Conservation (phyloP, 805 yeast genomes). For the Hanseniaspora meyeri region DNA sequence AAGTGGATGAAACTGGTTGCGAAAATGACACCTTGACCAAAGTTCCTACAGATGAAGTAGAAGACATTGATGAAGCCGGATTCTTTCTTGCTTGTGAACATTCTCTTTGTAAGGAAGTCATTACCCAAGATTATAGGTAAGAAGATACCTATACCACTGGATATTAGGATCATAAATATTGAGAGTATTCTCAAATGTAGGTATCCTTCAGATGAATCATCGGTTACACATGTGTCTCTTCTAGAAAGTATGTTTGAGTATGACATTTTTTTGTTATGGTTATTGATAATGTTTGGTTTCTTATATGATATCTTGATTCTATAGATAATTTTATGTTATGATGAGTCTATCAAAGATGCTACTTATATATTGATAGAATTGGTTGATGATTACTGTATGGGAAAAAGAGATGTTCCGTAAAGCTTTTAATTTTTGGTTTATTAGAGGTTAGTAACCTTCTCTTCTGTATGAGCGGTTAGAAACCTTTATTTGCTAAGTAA, state of each 20-base stretch:
- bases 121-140: conserved; percentile 52
- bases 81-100: not conserved
- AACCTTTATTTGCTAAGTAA: too few species aligned
- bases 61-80: conserved; percentile 17
- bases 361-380: too few species aligned
- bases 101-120: conserved; percentile 29
- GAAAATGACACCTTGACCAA: conserved; percentile 75
- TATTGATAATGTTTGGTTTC: not conserved
- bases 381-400: not conserved
- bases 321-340: too few species aligned
- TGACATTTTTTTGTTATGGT: not conserved
- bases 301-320: not conserved
- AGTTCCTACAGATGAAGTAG: conserved; percentile 57
- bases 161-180: conserved; percentile 46
- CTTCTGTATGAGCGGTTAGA: too few species aligned
- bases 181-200: conserved; percentile 41
- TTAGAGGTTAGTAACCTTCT: too few species aligned
- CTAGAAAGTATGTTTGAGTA: not conserved
- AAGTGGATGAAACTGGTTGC: conserved; percentile 74
- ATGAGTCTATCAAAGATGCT: too few species aligned
- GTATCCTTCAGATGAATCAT: conserved; percentile 36
- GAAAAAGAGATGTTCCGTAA: too few species aligned
- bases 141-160: conserved; percentile 47
- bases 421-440: too few species aligned
- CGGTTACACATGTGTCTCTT: conserved; percentile 28